A percentile compares a stretch with the other conserved stretches of the same genome.
Evolutionary conservation across 805 yeast genomes (phyloP).

Genomic region (Kazachstania kunashirensis): DNA sequence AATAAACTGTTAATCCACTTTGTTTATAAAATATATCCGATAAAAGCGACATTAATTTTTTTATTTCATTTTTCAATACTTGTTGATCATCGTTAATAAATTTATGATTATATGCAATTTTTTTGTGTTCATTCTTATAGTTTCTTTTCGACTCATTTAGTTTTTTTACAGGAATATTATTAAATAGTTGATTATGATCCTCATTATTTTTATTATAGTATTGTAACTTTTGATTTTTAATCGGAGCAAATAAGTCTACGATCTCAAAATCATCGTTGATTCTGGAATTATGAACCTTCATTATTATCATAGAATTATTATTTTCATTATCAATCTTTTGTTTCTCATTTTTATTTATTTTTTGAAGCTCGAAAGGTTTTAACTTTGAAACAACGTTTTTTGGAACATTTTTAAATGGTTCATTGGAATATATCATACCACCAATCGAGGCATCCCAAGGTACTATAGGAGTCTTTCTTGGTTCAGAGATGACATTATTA

Average conservation of each 20-base stretch:
- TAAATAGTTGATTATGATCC: neutral
- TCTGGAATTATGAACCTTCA: slow-evolving; percentile 27
- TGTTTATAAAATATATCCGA: slow-evolving; percentile 18
- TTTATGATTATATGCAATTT: slow-evolving; percentile 15
- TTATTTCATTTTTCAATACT: slow-evolving; percentile 14
- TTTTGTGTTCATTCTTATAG: slow-evolving; percentile 13
- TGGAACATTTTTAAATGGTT: slow-evolving; percentile 31
- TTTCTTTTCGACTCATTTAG: slow-evolving; percentile 8
- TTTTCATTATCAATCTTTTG: slow-evolving; percentile 40
- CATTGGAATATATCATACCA: slow-evolving; percentile 29
- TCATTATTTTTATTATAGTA: neutral
- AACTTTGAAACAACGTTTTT: slow-evolving; percentile 29
- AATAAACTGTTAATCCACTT: slow-evolving; percentile 17
- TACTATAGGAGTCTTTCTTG: slow-evolving; percentile 22
- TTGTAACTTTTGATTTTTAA: too few relatives aligned
- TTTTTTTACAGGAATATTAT: neutral
- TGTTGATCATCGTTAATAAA: slow-evolving; percentile 24
- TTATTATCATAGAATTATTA: slow-evolving; percentile 24
- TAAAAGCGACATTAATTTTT: slow-evolving; percentile 15
- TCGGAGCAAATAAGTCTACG: slow-evolving; percentile 17
- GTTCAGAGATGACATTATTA: neutral
- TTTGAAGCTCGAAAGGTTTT: slow-evolving; percentile 36
- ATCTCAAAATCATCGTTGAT: slow-evolving; percentile 26
- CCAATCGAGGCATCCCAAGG: slow-evolving; percentile 35
- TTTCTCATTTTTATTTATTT: slow-evolving; percentile 41